Evolutionary conservation across 208 protist species (phyloP), one percentile per base, ranked within the genome.

Genomic region (Sergeia podlipaevii): DNA sequence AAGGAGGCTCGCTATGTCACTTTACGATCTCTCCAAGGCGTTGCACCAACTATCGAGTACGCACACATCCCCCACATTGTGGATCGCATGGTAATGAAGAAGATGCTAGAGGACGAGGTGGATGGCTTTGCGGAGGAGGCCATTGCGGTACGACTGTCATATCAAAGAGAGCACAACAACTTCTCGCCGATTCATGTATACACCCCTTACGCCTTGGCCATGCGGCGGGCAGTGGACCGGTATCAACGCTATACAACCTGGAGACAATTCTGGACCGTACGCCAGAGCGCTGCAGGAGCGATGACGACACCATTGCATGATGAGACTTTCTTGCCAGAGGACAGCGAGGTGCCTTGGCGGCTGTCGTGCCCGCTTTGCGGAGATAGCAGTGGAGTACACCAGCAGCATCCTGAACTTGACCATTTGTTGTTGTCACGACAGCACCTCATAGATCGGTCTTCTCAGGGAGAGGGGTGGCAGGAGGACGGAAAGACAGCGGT

Each of bases 11-110:
- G 56, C 42, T 63, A 55, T 23, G 21, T 38, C 4, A 18, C 45
- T 2, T 46, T 53, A 42, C 39, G 43, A 8, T 32, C 42, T 17
- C 24, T 75, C 15, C 45, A 58, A 4, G 64, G 70, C 2, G 36
- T 72, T 33, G 37, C 29, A 2, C 58, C 58, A 11, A 60, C 64
- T 0, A 27, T 65, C 20, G 47, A 53, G 28, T 77, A 65, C 46
- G 63, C 58, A 2, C 70, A 71, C 57, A 62, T 68, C 29, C 63
- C 63, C 18, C 58, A 28, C 27, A 13, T 68, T 13, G n/a, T 61
- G 1, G 64, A 77, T 32, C 60, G 50, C 1, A 30, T 36, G 10
- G 29, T 77, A 13, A 21, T 64, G 18, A 27, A 7, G 4, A 18
- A 24, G 29, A 32, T 68, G 30, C 21, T 64, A 8, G 64, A 77